These are phyloP conservation scores for Closterium sp. DNA, from an alignment of 139 green algal species.

Conservation along the genomic window DNA sequence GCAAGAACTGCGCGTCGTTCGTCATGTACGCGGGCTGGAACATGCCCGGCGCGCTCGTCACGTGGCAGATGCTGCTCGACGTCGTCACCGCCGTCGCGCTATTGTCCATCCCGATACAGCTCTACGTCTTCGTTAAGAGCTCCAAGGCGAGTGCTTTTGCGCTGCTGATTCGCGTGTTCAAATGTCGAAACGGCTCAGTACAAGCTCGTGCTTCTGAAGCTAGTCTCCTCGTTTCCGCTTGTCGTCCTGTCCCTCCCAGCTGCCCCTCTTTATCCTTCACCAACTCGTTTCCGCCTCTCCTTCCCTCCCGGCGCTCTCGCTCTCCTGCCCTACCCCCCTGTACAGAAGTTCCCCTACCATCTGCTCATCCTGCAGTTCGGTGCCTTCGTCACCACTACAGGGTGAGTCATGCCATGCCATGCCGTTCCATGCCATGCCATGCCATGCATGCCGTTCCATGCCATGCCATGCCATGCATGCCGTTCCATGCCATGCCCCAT, in stretches of 20 bases:
- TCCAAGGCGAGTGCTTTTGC: background rate
- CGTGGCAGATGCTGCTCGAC: background rate
- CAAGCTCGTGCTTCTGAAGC: background rate
- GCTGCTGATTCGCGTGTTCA: too few relatives aligned
- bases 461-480: background rate
- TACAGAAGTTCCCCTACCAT: conserved; percentile 19
- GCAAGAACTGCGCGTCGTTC: conserved; percentile 7
- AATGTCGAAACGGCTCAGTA: background rate
- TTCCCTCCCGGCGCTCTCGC: background rate
- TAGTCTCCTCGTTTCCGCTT: background rate
- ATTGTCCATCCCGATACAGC: background rate
- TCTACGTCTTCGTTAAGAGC: background rate
- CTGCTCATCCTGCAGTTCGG: conserved; percentile 24
- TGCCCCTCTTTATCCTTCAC: background rate
- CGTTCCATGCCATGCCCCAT: background rate
- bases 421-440: background rate
- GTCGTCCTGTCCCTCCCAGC: background rate
- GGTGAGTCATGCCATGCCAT: conserved; percentile 4
- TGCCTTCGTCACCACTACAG: conserved; percentile 8
- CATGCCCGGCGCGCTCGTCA: background rate
- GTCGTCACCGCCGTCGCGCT: background rate
- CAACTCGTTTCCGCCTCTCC: background rate
- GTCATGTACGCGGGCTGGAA: conserved; percentile 1
- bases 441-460: background rate
- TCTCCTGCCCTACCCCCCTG: background rate